Base-by-base conservation (phyloP, 129 eudicot genomes). In the Centrapalus pauciflorus region DNA sequence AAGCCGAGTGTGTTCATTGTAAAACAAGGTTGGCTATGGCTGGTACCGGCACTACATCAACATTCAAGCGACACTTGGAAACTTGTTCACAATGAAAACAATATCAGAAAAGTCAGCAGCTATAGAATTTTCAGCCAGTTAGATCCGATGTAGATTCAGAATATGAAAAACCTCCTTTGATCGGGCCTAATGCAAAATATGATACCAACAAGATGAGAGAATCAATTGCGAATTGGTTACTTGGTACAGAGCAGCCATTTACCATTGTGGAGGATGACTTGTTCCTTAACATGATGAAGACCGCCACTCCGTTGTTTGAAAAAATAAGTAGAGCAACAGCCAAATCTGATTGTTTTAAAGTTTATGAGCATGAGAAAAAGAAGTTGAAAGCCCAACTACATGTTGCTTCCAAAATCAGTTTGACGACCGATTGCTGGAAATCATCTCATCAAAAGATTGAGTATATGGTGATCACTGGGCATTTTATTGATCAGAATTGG, bases 171-270 rank as follows among this genome's bases (percentile, higher is more conserved):
- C 57, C 24, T n/a, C 34, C 14, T 27, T 10, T 46, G 8, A 16
- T 64, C 4, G 37, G 3, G n/a, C 55, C 7, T 5, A 3, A 64
- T 46, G 11, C 57, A 43, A 67, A 58, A 23, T 68, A 28, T 69
- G 80, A 76, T 27, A 3, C 23, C 13, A 38, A 9, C 16, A 76
- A 51, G 45, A 61, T 69, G 65, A 61, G 80, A 12, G 71, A 61
- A 27, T 21, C 26, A 17, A 52, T 37, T 0, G 48, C 76, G 7
- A 50, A 61, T 8, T 37, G 43, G 64, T 6, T 76, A 17, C 37
- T 76, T 24, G 60, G 17, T 12, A 50, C 57, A 34, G 70, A 67
- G 64, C 34, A 67, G 26, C 43, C 73, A 0, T 75, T 75, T 57
- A 7, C 11, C 2, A 26, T 16, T n/a, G 41, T 75, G 7, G 64